These are phyloP conservation scores for Spergularia bocconei DNA, from an alignment of 148 eudicot species.

Conservation along the genomic window DNA sequence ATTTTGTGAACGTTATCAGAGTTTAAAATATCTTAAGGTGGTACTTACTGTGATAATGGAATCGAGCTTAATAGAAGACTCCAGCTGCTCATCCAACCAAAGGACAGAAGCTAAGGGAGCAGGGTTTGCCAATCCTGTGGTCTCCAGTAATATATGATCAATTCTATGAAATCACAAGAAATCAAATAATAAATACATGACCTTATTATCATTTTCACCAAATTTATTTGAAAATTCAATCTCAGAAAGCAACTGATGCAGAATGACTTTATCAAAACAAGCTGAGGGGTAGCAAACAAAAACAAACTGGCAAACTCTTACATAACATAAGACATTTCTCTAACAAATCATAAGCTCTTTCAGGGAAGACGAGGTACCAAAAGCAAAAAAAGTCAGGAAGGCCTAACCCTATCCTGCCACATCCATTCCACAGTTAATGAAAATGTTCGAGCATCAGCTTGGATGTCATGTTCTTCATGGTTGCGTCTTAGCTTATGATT, in stretches of 20 bases:
- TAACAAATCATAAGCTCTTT: background rate
- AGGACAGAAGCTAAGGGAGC: slow-evolving; percentile 98
- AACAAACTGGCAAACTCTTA: background rate
- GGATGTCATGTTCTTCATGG: background rate
- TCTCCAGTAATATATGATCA: slow-evolving; percentile 95
- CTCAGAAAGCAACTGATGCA: background rate
- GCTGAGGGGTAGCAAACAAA: background rate
- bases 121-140: slow-evolving; percentile 96
- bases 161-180: slow-evolving; percentile 49
- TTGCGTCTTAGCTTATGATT: background rate
- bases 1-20: background rate
- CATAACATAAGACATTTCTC: background rate
- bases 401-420: background rate
- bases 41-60: slow-evolving; percentile 83
- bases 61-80: slow-evolving; percentile 84
- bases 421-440: background rate
- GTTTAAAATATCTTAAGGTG: slow-evolving; percentile 1
- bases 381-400: background rate
- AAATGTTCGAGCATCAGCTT: background rate
- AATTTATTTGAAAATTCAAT: background rate
- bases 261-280: background rate
- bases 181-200: background rate
- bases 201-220: background rate
- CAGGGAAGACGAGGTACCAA: background rate
- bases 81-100: slow-evolving; percentile 98